Evolutionary conservation across 1,284 basidiomycete genomes (phyloP).

Genomic region (Naganishia sp.): DNA sequence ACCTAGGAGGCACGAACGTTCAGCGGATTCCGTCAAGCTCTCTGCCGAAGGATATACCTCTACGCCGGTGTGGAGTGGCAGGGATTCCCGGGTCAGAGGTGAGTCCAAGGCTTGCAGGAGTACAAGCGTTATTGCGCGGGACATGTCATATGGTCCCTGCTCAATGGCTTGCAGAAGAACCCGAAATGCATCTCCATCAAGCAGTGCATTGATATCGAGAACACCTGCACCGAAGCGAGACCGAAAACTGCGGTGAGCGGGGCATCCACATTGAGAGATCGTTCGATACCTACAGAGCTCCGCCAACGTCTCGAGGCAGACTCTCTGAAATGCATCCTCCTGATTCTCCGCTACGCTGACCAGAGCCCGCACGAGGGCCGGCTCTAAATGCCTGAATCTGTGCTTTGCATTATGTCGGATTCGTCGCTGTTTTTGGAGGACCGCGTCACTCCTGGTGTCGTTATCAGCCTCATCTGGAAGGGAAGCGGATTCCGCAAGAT

Average conservation of each 20-base stretch:
- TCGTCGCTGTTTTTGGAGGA: no score
- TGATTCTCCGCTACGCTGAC: slow-evolving; percentile 89
- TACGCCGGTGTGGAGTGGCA: slow-evolving; percentile 81
- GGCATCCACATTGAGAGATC: no score
- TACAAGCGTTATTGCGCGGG: slow-evolving; percentile 76
- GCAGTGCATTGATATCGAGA: slow-evolving; percentile 81
- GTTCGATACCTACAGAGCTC: slow-evolving; percentile 71
- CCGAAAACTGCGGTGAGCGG: background rate
- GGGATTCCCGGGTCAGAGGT: slow-evolving; percentile 75
- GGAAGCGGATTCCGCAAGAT: background rate
- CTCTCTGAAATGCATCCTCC: slow-evolving; percentile 82
- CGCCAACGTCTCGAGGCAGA: slow-evolving; percentile 84
- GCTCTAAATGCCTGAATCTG: slow-evolving; percentile 47
- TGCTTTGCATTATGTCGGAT: slow-evolving; percentile 8
- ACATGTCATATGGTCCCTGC: slow-evolving; percentile 83
- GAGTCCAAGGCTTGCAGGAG: slow-evolving; percentile 84
- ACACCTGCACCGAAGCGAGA: slow-evolving; percentile 58
- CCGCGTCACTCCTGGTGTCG: background rate
- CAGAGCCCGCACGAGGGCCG: slow-evolving; percentile 79
- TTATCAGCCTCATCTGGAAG: no score
- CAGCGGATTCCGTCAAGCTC: background rate
- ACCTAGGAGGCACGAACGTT: slow-evolving; percentile 59
- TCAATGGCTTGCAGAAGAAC: slow-evolving; percentile 81
- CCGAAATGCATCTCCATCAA: slow-evolving; percentile 79
- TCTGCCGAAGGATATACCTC: slow-evolving; percentile 63